phyloP scores from a whole-genome alignment of 495 filamentous ascomycete species.

The Amphirosellinia nigrospora region DNA sequence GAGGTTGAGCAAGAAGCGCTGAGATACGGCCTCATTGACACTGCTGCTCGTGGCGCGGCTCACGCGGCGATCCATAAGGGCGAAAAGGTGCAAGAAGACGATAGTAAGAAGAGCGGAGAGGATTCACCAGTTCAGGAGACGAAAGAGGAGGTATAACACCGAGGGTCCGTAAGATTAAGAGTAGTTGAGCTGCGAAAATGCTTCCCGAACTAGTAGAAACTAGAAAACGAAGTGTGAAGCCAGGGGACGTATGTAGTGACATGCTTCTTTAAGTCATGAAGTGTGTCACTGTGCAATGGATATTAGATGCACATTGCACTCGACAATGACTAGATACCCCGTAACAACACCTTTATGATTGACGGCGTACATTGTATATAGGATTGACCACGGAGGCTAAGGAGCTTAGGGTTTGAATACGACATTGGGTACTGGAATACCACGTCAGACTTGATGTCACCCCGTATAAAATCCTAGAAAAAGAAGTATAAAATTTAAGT shows the following conservation, averaged over 20 bases:
- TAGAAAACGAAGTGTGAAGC: neutral
- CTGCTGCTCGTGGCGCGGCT: slow-evolving; percentile 33
- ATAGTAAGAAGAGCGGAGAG: slow-evolving; percentile 16
- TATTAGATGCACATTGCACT: neutral
- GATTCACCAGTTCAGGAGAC: slow-evolving; percentile 14
- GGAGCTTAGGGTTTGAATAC: neutral
- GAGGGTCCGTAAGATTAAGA: neutral
- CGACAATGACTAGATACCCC: neutral
- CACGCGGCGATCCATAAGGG: neutral
- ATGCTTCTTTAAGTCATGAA: neutral
- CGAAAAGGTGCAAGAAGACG: neutral
- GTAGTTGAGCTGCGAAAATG: neutral
- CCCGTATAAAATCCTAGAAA: neutral
- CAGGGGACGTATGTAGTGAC: neutral
- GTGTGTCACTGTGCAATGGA: neutral
- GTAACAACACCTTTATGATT: neutral
- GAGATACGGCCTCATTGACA: slow-evolving; percentile 63
- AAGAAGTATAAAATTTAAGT: too few relatives aligned
- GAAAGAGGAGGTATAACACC: neutral
- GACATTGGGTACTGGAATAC: neutral
- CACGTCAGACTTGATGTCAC: neutral
- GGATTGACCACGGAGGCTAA: neutral
- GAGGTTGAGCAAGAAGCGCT: slow-evolving; percentile 69
- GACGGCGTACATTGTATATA: neutral
- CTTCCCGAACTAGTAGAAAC: neutral